These are phyloP conservation scores for Alternaria hordeiaustralica DNA, from an alignment of 2,329 filamentous ascomycete genomes.

Conservation along the genomic window DNA sequence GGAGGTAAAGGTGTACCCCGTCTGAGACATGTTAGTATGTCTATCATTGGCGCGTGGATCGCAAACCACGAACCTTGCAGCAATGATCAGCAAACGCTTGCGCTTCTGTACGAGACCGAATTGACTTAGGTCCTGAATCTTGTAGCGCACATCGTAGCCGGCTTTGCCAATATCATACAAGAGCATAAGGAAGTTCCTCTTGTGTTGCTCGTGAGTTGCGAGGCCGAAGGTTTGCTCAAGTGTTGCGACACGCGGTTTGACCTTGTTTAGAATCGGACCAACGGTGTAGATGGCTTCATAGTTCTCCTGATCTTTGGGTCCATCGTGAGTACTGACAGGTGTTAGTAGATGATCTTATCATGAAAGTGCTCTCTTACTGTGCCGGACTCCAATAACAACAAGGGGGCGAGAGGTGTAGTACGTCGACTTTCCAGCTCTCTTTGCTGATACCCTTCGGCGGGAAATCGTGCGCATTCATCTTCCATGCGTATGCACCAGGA, in stretches of 20 bases:
- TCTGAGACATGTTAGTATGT: constrained; percentile 18
- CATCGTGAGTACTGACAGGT: constrained; percentile 12
- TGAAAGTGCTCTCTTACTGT: constrained; percentile 22
- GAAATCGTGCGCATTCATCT: constrained; percentile 25
- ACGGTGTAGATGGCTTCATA: constrained; percentile 25
- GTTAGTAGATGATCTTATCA: neutral
- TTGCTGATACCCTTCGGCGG: neutral
- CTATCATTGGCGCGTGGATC: neutral
- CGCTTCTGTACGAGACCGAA: constrained; percentile 35
- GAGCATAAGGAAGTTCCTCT: constrained; percentile 10
- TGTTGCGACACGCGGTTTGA: constrained; percentile 25
- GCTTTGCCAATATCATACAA: constrained; percentile 22
- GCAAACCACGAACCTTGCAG: constrained; percentile 24
- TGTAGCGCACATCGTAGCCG: constrained; percentile 36
- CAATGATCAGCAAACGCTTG: constrained; percentile 37
- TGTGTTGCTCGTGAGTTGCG: constrained; percentile 9
- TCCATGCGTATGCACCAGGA: constrained; percentile 5
- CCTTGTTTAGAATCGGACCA: constrained; percentile 9
- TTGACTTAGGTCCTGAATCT: constrained; percentile 20
- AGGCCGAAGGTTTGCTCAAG: constrained; percentile 28
- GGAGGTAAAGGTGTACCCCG: constrained; percentile 34
- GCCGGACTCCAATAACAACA: constrained; percentile 24
- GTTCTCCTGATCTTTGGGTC: constrained; percentile 31
- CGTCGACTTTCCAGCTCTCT: constrained; percentile 9
- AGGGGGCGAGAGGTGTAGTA: constrained; percentile 26